Evolutionary conservation across 306 rosid species (phyloP).

Genomic region (Senna siamea): DNA sequence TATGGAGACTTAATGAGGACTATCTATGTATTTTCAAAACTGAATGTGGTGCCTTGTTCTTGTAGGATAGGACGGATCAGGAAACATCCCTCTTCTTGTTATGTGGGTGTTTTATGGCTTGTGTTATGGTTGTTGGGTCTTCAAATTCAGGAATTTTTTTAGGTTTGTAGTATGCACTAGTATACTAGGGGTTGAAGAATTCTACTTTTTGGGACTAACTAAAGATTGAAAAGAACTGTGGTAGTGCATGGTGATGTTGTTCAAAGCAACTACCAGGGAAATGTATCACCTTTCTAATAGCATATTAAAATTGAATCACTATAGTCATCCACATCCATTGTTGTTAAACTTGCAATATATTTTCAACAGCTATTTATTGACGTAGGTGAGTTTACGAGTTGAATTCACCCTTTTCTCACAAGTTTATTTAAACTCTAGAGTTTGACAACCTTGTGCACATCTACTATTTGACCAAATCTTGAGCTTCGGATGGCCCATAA

Average conservation of each 20-base stretch:
- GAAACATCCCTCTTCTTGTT: neutral
- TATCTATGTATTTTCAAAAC: neutral
- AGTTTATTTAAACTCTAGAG: no score
- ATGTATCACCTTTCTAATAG: neutral
- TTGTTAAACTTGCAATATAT: no score
- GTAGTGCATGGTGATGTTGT: slow-evolving; percentile 27
- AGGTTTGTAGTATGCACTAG: slow-evolving; percentile 22
- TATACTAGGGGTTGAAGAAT: slow-evolving; percentile 16
- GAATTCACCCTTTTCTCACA: no score
- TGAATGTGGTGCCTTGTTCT: slow-evolving; percentile 29
- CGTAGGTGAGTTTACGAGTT: no score
- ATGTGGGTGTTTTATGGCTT: slow-evolving; percentile 19
- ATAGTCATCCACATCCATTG: neutral
- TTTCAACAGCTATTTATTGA: no score
- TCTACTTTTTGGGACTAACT: slow-evolving; percentile 19
- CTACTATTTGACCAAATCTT: slow-evolving; percentile 1
- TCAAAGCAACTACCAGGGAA: slow-evolving; percentile 17
- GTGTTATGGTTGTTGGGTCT: slow-evolving; percentile 25
- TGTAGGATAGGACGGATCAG: slow-evolving; percentile 5
- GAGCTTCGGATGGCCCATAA: neutral
- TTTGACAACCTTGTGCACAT: no score
- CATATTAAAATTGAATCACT: neutral
- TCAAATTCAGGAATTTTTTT: slow-evolving; percentile 4
- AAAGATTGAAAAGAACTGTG: slow-evolving; percentile 19
- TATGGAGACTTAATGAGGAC: slow-evolving; percentile 24